Conservation (phyloP, 2,329 filamentous ascomycete species). For the Diaporthe humulicola region DNA sequence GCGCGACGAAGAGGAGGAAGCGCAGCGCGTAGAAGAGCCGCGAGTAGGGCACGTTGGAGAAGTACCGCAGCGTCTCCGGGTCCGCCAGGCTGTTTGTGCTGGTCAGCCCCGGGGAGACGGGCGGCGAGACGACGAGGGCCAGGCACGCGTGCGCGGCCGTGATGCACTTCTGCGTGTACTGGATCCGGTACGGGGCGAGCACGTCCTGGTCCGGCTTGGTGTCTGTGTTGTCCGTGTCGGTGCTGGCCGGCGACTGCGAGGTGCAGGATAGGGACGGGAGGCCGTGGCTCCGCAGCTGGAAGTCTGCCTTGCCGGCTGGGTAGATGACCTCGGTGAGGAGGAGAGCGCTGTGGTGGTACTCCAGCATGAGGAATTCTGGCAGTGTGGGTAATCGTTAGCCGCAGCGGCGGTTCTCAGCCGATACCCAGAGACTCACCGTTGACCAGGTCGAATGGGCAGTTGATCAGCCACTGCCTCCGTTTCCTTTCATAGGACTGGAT, state of each 20-base stretch:
- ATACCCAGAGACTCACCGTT: conserved; percentile 18
- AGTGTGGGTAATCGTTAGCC: not conserved
- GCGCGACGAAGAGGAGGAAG: conserved; percentile 32
- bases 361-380: conserved; percentile 36
- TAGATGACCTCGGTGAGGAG: conserved; percentile 37
- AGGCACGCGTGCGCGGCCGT: conserved; percentile 34
- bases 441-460: conserved; percentile 37
- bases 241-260: not conserved
- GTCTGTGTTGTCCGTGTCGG: not conserved
- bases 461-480: conserved; percentile 34
- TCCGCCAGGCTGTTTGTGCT: conserved; percentile 15
- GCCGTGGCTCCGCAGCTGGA: conserved; percentile 26
- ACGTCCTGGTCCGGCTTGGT: conserved; percentile 34
- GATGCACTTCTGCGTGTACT: conserved; percentile 37
- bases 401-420: not conserved
- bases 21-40: conserved; percentile 37
- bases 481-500: conserved; percentile 31
- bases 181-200: conserved; percentile 36
- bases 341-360: conserved; percentile 33
- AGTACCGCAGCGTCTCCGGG: conserved; percentile 30
- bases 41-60: conserved; percentile 29
- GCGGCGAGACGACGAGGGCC: conserved; percentile 16
- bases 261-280: conserved; percentile 14
- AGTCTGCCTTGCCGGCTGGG: conserved; percentile 33
- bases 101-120: not conserved